Evolutionary conservation across 1,139 yeast genomes (phyloP).

Genomic region (Protomyces gravidus): DNA sequence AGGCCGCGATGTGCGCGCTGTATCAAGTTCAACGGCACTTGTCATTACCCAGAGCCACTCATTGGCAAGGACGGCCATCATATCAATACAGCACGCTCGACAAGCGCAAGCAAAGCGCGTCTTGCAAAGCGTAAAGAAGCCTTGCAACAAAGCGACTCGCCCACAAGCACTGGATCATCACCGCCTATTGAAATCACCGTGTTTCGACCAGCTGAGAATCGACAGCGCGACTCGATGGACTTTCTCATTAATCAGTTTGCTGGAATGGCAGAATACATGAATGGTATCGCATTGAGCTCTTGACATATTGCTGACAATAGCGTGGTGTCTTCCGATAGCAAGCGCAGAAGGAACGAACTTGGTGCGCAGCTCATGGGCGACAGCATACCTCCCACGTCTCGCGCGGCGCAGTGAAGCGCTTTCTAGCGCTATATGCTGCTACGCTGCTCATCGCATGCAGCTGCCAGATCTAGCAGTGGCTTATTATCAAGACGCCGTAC

Average conservation of each 20-base stretch:
- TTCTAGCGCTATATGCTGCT: background rate
- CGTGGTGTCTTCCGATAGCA: background rate
- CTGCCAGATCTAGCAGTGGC: background rate
- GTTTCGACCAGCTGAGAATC: background rate
- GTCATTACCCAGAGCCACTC: background rate
- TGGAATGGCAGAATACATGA: background rate
- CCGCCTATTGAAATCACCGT: background rate
- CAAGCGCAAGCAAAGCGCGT: background rate
- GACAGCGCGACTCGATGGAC: background rate
- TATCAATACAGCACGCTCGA: background rate
- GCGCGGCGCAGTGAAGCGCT: background rate
- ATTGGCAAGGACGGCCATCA: background rate
- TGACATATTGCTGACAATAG: background rate
- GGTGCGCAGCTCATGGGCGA: conserved; percentile 1
- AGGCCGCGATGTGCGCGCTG: background rate
- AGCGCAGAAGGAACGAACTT: background rate
- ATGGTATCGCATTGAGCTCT: background rate
- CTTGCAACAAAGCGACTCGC: background rate
- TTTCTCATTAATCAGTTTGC: background rate
- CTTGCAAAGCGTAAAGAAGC: background rate
- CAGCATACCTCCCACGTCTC: background rate
- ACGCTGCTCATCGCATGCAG: background rate
- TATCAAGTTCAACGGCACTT: background rate
- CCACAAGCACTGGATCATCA: background rate
- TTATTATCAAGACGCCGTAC: background rate